Percentiles rank a stretch among this genome's conserved stretches.
Conservation (phyloP, 2,329 filamentous ascomycete species). For the Fusarium sacchari region DNA sequence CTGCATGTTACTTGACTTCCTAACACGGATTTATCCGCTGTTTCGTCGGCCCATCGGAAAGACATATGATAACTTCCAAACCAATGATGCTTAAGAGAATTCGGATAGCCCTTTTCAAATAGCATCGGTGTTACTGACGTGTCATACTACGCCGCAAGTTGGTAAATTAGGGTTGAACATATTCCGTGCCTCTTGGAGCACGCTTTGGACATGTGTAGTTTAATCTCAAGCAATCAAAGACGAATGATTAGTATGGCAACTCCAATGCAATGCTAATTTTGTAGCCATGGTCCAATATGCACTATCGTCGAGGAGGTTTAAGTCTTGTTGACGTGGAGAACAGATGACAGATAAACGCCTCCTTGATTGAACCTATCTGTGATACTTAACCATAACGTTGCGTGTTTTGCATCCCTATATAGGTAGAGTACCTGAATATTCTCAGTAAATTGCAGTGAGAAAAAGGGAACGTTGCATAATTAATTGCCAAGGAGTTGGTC, state of each 20-base stretch:
- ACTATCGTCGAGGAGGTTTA: background rate
- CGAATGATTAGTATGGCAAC: too few species aligned
- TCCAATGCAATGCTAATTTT: background rate
- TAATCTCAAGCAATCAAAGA: rapidly evolving
- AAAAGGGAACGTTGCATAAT: background rate
- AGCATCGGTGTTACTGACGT: background rate
- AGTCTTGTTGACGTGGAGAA: background rate
- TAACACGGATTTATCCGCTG: constrained; percentile 5
- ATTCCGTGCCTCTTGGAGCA: background rate
- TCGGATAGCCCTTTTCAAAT: rapidly evolving
- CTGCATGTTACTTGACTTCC: constrained; percentile 8
- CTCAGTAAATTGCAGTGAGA: rapidly evolving
- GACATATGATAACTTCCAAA: background rate
- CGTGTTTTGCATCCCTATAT: background rate
- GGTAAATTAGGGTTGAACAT: background rate
- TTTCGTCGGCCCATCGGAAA: background rate
- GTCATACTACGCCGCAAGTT: background rate
- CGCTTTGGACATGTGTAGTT: background rate
- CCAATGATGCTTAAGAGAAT: background rate
- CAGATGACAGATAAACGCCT: background rate
- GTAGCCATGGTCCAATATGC: background rate
- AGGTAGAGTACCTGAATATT: rapidly evolving
- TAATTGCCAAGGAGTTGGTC: background rate
- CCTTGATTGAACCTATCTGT: background rate
- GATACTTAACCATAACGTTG: background rate